Conservation (phyloP, 1,284 basidiomycete species). For the Heterobasidion occidentale region DNA sequence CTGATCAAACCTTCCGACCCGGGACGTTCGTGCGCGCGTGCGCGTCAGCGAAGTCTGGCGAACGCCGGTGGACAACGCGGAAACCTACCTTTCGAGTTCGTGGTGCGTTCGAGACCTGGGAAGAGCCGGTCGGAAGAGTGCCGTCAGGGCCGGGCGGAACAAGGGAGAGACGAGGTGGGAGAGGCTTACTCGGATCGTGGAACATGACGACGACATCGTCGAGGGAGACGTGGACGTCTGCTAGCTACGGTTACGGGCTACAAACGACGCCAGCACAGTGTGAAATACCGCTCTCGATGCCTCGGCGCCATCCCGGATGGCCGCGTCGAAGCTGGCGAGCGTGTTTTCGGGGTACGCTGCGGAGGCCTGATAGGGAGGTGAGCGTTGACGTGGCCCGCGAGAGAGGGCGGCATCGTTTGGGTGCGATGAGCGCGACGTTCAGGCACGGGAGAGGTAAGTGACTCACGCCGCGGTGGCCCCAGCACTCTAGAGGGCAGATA, state of each 20-base stretch:
- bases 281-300: conserved; percentile 86
- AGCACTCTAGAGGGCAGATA: conserved; percentile 50
- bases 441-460: not conserved
- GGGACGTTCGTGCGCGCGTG: not conserved
- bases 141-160: conserved; percentile 9
- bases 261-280: conserved; percentile 22
- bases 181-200: conserved; percentile 76
- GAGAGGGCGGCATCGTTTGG: not conserved
- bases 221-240: conserved; percentile 93
- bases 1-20: conserved; percentile 49
- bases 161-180: not conserved
- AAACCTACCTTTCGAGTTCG: conserved; percentile 50
- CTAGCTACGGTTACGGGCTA: conserved; percentile 40
- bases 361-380: conserved; percentile 54
- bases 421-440: not conserved
- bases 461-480: conserved; percentile 91
- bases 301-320: conserved; percentile 89
- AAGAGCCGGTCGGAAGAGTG: conserved; percentile 9
- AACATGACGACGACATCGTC: conserved; percentile 94
- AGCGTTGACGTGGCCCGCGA: conserved; percentile 1
- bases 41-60: not conserved
- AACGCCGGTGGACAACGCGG: not conserved
- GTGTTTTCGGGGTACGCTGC: conserved; percentile 89
- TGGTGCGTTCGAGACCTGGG: conserved; percentile 60
- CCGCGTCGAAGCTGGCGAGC: conserved; percentile 85